Evolutionary conservation across 2,329 filamentous ascomycete genomes (phyloP), one percentile per base, ranked within the genome.

Genomic region (Aspergillus jensenii): DNA sequence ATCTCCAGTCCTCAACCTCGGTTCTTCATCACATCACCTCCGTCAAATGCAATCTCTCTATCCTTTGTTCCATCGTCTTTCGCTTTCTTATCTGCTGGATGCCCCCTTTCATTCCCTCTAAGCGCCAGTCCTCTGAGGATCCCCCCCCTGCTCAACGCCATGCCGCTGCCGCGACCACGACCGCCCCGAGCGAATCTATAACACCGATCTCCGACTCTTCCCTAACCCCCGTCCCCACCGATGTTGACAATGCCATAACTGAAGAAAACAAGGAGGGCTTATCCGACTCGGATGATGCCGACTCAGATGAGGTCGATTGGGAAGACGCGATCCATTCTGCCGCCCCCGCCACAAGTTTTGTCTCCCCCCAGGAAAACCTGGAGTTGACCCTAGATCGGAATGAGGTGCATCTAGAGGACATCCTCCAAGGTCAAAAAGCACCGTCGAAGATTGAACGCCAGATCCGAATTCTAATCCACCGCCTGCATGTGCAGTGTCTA

Each of bases 401-500:
- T 8, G 81, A 88, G n/a, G 74, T 77, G 5, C 84, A 85, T 0
- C 72, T 89, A 27, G 81, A 82, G 9, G 87, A 87, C 62, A 78
- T 84, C 0, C 79, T 84, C 45, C 85, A 85, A 21, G 79, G 79
- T 17, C 96, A 91, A 74, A 96, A 93, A 70, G 93, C 91, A 0
- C 90, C 90, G 0, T 89, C 90, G 3, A 96, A 96, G 75, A 85
- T 89, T 27, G 91, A 97, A 70, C 86, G 91, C 52, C 84, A 87
- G 59, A 89, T 93, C 56, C 84, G 95, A 25, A 84, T 87, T 35
- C 82, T 87, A 3, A 92, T 91, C 0, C 95, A 99, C 74, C 90
- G 90, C 65, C 82, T 96, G 65, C 95, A 99, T 74, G 92, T 98
- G 2, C 87, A 96, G 71, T 85, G 87, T 52, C 79, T 99, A 15